Percentiles rank a stretch among this genome's conserved stretches.
Evolutionary conservation across 495 filamentous ascomycete species (phyloP).

Genomic region (Lophium mytilinum): DNA sequence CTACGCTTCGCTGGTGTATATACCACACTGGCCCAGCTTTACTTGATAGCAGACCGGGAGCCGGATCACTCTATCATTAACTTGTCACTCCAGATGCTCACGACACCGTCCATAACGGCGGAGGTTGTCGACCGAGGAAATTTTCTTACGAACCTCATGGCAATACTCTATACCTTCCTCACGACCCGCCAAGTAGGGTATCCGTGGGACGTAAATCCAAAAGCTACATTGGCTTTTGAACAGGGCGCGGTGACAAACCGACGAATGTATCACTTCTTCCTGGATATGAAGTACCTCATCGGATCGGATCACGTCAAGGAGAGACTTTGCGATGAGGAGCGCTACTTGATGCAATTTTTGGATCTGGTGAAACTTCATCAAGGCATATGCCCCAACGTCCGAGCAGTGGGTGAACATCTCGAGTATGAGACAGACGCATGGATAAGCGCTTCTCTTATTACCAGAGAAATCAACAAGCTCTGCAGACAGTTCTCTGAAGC

Average conservation of each 20-base stretch:
- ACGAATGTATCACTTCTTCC: conserved; percentile 93
- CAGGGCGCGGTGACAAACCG: conserved; percentile 87
- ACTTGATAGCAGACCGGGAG: conserved; percentile 91
- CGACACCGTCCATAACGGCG: conserved; percentile 88
- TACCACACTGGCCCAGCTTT: conserved; percentile 85
- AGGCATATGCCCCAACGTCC: conserved; percentile 88
- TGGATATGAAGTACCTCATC: conserved; percentile 83
- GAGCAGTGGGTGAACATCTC: conserved; percentile 88
- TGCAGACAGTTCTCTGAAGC: conserved; percentile 82
- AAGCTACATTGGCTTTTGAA: conserved; percentile 83
- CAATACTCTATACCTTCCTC: conserved; percentile 94
- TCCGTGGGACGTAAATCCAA: conserved; percentile 74
- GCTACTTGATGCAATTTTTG: conserved; percentile 87
- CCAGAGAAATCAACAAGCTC: conserved; percentile 85
- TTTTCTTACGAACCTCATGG: conserved; percentile 88
- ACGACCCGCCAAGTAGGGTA: conserved; percentile 92
- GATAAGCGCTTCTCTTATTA: conserved; percentile 93
- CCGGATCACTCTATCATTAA: conserved; percentile 98
- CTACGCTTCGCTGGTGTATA: conserved; percentile 89
- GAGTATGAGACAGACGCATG: conserved; percentile 97
- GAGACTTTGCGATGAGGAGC: conserved; percentile 67
- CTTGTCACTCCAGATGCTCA: conserved; percentile 90
- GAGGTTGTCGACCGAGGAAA: conserved; percentile 95
- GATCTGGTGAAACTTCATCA: conserved; percentile 93
- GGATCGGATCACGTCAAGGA: conserved; percentile 79